A percentile compares a stretch with the other conserved stretches of the same genome.
These are phyloP conservation scores for Clavulina sp. DNA, from an alignment of 768 basidiomycete genomes.

Conservation along the genomic window DNA sequence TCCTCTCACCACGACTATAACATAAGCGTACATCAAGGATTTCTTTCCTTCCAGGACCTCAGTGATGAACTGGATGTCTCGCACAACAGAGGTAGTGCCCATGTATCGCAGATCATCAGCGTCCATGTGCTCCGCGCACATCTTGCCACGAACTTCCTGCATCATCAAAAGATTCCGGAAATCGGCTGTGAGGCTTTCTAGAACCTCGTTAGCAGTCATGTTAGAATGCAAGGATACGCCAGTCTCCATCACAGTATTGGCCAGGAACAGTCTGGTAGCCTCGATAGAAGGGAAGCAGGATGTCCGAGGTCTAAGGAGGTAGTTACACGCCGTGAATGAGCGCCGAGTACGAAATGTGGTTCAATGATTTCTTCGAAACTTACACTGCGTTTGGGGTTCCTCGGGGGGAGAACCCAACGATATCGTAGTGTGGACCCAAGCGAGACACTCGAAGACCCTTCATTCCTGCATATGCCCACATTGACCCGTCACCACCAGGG, in stretches of 20 bases:
- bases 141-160: slow-evolving; percentile 4
- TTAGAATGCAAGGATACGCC: slow-evolving; percentile 8
- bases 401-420: slow-evolving; percentile 12
- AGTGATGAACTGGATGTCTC: slow-evolving; percentile 12
- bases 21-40: slow-evolving; percentile 10
- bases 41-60: slow-evolving; percentile 10
- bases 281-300: slow-evolving; percentile 5
- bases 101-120: slow-evolving; percentile 8
- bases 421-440: slow-evolving; percentile 10
- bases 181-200: slow-evolving; percentile 4
- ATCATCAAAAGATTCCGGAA: slow-evolving; percentile 1
- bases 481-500: neutral
- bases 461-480: neutral
- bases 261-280: slow-evolving; percentile 2
- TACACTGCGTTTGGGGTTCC: slow-evolving; percentile 9
- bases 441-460: too few relatives aligned
- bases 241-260: slow-evolving; percentile 7
- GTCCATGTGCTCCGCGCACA: slow-evolving; percentile 9
- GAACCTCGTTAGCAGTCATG: neutral
- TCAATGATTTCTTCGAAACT: too few relatives aligned
- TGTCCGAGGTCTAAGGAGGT: slow-evolving; percentile 4
- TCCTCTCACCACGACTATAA: neutral
- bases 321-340: too few relatives aligned
- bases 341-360: too few relatives aligned
- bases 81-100: slow-evolving; percentile 11